Evolutionary conservation across 2,329 filamentous ascomycete genomes (phyloP), one percentile per base, ranked within the genome.

Genomic region (Neonectria hederae): DNA sequence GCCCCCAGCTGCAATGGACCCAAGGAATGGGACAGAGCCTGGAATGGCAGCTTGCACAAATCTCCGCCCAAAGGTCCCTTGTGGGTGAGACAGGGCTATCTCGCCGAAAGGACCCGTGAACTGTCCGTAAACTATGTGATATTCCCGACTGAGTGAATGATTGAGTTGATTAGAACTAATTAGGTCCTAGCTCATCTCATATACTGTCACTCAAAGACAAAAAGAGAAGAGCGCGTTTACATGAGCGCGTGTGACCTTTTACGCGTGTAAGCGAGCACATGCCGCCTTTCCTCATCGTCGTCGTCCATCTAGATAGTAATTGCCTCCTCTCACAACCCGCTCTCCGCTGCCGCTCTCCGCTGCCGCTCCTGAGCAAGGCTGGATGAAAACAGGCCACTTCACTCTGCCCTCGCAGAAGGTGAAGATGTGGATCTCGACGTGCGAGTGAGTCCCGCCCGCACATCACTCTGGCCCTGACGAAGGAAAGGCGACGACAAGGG

Each of bases 31-130:
- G 62, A 61, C 43, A 57, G 46, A 53, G 59, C 63, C 45, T 65
- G 72, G 72, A 74, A 74, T 74, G 72, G 49, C 22, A 54, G 52
- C 58, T 55, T 59, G 66, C 65, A 54, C 67, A 72, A 67, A 72
- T 75, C 68, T 66, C 67, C 66, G 54, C 70, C 57, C 62, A 65
- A 71, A 75, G 69, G 67, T 66, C 65, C 67, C 45, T 64, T 57
- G 28, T 49, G 67, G 32, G 65, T 77, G 70, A 77, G 74, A 77
- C 76, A 77, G 10, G 42, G 24, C 54, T 65, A 71, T 70, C 68
- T 67, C 67, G 62, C 68, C 70, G 68, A 75, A 63, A 59, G 62
- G 63, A 66, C 45, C 67, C 67, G 64, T 67, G 62, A 62, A 49
- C 40, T 68, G 45, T 56, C 63, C 43, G 51, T 38, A 28, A 28